A percentile compares a stretch with the other conserved stretches of the same genome.
phyloP scores from a whole-genome alignment of 2,329 filamentous ascomycete species.

The Aureobasidium sp. region DNA sequence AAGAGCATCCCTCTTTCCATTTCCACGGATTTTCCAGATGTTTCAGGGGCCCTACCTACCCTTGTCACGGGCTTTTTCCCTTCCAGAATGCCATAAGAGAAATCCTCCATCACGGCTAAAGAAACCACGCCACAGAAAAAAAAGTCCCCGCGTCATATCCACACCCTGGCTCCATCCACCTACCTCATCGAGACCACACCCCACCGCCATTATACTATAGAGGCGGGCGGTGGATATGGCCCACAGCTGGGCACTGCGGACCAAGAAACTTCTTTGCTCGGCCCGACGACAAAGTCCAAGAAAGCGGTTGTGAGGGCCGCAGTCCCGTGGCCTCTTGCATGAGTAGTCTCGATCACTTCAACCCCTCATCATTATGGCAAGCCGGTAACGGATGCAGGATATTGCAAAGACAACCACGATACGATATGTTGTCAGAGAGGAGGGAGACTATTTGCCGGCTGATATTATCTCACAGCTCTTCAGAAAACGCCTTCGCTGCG shows the following conservation, averaged over 20 bases:
- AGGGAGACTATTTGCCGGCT: not conserved
- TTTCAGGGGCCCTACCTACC: not conserved
- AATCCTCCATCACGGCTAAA: not conserved
- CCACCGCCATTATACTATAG: not conserved
- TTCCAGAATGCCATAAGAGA: not conserved
- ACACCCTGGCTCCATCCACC: not conserved
- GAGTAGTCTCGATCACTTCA: not conserved
- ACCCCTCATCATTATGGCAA: not conserved
- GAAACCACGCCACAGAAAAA: not conserved
- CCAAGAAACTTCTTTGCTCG: not conserved
- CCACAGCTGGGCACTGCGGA: conserved; percentile 9
- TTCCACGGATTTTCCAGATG: not conserved
- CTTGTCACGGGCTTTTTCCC: too few relatives aligned
- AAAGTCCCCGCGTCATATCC: not conserved
- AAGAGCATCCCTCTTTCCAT: not conserved
- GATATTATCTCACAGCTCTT: not conserved
- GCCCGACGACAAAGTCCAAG: not conserved
- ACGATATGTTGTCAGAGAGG: not conserved
- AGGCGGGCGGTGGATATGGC: not conserved
- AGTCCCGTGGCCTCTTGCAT: not conserved
- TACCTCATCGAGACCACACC: not conserved
- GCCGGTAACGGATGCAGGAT: too few relatives aligned
- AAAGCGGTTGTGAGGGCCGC: not conserved
- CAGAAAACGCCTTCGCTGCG: not conserved
- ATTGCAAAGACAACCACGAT: too few relatives aligned